These are phyloP conservation scores for Hamamelis virginiana DNA, from an alignment of 164 flowering plant species.

Conservation along the genomic window DNA sequence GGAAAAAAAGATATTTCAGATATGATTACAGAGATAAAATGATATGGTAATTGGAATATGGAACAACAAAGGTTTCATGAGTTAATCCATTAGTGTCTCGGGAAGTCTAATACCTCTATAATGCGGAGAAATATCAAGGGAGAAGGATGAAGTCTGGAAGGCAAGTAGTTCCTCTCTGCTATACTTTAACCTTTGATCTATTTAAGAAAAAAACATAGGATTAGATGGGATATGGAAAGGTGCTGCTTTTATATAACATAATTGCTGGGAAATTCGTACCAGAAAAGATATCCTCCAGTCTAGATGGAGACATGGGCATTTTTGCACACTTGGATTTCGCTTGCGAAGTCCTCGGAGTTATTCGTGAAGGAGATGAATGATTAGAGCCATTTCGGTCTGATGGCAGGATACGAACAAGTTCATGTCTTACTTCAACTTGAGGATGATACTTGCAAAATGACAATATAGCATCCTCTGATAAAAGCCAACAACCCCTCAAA, in stretches of 20 bases:
- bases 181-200: conserved; percentile 89
- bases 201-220: conserved; percentile 14
- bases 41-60: neutral
- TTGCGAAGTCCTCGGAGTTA: conserved; percentile 16
- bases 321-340: conserved; percentile 27
- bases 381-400: conserved; percentile 15
- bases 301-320: conserved; percentile 14
- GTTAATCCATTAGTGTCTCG: conserved; percentile 3
- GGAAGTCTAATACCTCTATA: conserved; percentile 4
- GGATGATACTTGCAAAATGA: conserved; percentile 53
- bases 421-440: conserved; percentile 66
- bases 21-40: neutral
- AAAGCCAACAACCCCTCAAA: conserved; percentile 84
- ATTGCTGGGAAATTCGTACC: conserved; percentile 27
- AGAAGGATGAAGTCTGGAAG: conserved; percentile 39
- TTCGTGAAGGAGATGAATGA: conserved; percentile 30
- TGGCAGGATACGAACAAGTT: conserved; percentile 26
- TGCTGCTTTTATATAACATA: neutral
- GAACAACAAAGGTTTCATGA: neutral
- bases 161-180: conserved; percentile 65
- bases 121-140: conserved; percentile 16
- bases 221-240: neutral
- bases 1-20: neutral
- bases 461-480: conserved; percentile 52
- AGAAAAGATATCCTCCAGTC: conserved; percentile 24